Evolutionary conservation across 352 stramenopile genomes (phyloP).

Genomic region (Globisporangium parvum): DNA sequence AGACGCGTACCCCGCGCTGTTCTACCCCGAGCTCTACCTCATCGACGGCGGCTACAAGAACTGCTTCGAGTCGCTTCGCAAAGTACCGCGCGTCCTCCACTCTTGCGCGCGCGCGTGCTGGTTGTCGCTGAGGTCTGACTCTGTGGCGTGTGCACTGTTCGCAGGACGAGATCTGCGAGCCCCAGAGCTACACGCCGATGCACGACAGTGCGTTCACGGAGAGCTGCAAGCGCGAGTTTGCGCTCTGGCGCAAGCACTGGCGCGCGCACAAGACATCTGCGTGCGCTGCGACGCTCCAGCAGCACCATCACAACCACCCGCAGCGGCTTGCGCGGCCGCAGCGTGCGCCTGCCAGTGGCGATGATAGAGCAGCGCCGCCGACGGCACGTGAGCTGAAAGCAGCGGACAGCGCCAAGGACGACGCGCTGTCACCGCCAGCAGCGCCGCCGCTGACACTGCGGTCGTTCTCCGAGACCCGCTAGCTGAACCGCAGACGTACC

Average conservation of each 20-base stretch:
- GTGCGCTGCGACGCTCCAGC: constrained; percentile 34
- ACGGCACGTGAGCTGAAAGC: neutral
- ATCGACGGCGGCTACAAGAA: constrained; percentile 71
- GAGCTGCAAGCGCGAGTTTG: constrained; percentile 42
- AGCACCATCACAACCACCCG: constrained; percentile 6
- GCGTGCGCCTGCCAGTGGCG: neutral
- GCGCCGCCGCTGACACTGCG: constrained; percentile 3
- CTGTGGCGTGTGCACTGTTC: no score
- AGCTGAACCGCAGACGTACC: neutral
- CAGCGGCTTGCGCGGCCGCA: neutral
- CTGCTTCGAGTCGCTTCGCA: constrained; percentile 45
- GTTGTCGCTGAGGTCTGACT: neutral
- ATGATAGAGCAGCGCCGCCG: neutral
- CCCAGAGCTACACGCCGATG: constrained; percentile 42
- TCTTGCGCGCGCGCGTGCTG: neutral
- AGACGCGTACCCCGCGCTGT: constrained; percentile 49
- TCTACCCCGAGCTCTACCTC: constrained; percentile 65
- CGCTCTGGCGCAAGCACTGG: constrained; percentile 36
- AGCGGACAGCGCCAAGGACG: neutral
- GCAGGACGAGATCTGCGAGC: constrained; percentile 28
- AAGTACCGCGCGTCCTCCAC: neutral
- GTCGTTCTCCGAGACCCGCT: constrained; percentile 10
- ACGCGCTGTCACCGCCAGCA: neutral
- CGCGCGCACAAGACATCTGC: constrained; percentile 36
- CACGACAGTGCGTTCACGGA: constrained; percentile 37